Evolutionary conservation across 2,329 filamentous ascomycete genomes (phyloP).

Genomic region (Zymoseptoria tritici): DNA sequence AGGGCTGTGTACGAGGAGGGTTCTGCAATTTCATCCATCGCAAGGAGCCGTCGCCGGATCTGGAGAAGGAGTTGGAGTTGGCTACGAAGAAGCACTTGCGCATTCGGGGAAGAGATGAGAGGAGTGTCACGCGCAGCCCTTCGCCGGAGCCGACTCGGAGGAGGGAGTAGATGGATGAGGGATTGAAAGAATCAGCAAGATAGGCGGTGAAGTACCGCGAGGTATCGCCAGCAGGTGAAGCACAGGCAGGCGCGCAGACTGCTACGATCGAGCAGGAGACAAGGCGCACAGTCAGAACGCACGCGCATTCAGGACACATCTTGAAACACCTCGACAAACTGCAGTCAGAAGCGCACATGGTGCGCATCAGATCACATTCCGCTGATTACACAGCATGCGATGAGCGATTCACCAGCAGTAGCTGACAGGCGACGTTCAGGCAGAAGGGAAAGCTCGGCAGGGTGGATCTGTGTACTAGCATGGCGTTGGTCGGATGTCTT

Average conservation of each 20-base stretch:
- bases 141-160: constrained; percentile 76
- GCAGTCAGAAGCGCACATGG: not conserved
- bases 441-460: not conserved
- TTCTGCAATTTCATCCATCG: constrained; percentile 99
- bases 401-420: not conserved
- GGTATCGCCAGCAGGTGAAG: not conserved
- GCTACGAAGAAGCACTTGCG: constrained; percentile 96
- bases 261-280: not conserved
- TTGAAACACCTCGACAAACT: not conserved
- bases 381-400: not conserved
- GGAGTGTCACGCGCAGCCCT: constrained; percentile 73
- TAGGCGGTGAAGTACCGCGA: not conserved
- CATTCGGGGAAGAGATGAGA: constrained; percentile 71
- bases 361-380: not conserved
- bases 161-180: constrained; percentile 34
- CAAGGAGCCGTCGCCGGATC: constrained; percentile 83
- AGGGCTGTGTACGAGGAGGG: constrained; percentile 89
- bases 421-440: not conserved
- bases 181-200: not conserved
- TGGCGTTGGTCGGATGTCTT: not conserved
- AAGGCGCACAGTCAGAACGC: not conserved
- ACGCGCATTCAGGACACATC: not conserved
- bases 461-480: not conserved
- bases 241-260: not conserved
- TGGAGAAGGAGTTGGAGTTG: constrained; percentile 80